These are phyloP conservation scores for Berberis thunbergii DNA, from an alignment of 164 flowering plant genomes.

Conservation along the genomic window DNA sequence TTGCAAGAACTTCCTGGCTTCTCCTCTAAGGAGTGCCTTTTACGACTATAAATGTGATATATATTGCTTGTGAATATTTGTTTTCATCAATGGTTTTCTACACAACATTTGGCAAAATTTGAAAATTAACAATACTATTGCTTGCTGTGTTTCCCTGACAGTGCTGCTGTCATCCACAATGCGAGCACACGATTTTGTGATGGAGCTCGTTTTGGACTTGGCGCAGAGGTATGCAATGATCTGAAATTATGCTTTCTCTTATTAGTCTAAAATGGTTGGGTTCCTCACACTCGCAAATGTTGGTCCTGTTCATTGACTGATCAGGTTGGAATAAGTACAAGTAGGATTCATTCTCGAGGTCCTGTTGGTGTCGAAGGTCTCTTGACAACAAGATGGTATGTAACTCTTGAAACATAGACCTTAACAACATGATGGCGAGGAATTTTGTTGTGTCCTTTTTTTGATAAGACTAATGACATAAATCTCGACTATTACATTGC, in stretches of 20 bases:
- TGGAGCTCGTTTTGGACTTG: constrained; percentile 95
- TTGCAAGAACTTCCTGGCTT: too few species aligned
- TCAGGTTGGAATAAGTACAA: constrained; percentile 96
- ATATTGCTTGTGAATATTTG: neutral
- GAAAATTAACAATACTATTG: neutral
- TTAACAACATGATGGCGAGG: neutral
- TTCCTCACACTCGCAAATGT: neutral
- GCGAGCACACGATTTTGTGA: constrained; percentile 98
- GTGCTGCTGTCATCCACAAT: constrained; percentile 97
- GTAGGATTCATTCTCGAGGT: constrained; percentile 97
- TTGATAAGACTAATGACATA: too few species aligned
- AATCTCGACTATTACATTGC: too few species aligned
- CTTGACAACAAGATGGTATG: constrained; percentile 84
- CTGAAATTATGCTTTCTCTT: neutral
- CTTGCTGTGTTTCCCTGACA: constrained; percentile 18
- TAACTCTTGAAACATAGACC: neutral
- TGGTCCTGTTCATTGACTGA: constrained; percentile 2
- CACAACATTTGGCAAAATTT: neutral
- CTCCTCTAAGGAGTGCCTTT: neutral
- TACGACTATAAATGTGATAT: neutral
- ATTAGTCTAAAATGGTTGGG: neutral
- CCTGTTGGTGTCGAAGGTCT: constrained; percentile 98
- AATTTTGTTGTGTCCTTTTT: too few species aligned
- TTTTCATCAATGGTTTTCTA: neutral
- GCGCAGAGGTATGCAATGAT: constrained; percentile 73